Percentiles rank a stretch among this genome's conserved stretches.
phyloP scores from a whole-genome alignment of 2,329 filamentous ascomycete species.

The Colletotrichum truncatum region DNA sequence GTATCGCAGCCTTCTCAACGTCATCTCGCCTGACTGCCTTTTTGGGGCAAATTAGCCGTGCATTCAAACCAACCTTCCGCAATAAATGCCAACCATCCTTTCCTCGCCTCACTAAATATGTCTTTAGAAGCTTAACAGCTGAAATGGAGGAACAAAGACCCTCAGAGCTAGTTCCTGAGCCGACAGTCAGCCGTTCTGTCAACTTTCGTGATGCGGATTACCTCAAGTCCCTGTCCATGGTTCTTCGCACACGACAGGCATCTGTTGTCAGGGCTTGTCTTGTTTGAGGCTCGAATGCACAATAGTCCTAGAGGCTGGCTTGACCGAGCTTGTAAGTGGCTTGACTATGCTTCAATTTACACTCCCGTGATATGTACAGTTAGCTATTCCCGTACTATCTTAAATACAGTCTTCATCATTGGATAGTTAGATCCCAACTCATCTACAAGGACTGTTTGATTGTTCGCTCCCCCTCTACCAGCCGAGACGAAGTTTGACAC shows the following conservation, averaged over 20 bases:
- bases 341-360: not conserved
- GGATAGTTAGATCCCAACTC: not conserved
- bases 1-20: not conserved
- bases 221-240: not conserved
- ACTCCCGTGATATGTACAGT: not conserved
- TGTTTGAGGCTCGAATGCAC: not conserved
- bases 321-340: not conserved
- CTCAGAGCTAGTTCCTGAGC: not conserved
- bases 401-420: not conserved
- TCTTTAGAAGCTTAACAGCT: not conserved
- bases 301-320: not conserved
- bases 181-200: not conserved
- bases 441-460: not conserved
- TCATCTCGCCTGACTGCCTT: not conserved
- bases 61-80: no score
- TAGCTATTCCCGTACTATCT: not conserved
- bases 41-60: not conserved
- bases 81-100: not conserved
- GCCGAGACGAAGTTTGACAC: no score
- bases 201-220: not conserved
- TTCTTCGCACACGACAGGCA: not conserved
- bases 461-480: not conserved
- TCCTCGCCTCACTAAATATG: not conserved
- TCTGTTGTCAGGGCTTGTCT: not conserved
- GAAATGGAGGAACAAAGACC: not conserved